Conservation (phyloP, 129 eudicot species). For the Chrysanthemum makinoi region DNA sequence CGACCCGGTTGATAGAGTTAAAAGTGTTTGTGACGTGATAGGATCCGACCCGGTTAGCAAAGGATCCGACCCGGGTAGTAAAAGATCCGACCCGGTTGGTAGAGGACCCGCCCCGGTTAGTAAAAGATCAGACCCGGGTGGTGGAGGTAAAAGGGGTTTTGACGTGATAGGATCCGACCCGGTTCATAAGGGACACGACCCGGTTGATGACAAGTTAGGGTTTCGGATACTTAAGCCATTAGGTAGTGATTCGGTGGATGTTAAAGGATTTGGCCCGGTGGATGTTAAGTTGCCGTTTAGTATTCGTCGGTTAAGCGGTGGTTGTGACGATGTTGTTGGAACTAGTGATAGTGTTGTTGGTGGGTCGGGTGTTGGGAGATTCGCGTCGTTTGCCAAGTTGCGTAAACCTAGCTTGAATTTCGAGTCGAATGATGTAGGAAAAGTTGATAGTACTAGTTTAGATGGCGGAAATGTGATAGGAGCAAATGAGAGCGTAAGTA, state of each 20-base stretch:
- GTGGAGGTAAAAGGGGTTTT: too few species aligned
- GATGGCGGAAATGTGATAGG: neutral
- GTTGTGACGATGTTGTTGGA: constrained; percentile 3
- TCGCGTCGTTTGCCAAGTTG: constrained; percentile 38
- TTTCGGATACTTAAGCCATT: constrained; percentile 35
- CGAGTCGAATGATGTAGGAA: constrained; percentile 31
- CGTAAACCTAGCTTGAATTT: constrained; percentile 39
- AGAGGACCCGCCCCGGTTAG: too few species aligned
- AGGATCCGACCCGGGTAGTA: constrained; percentile 3
- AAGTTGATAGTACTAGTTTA: neutral
- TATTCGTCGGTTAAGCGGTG: constrained; percentile 27
- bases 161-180: too few species aligned
- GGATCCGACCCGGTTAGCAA: too few species aligned
- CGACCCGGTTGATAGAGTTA: constrained; percentile 5
- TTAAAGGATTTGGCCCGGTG: constrained; percentile 5
- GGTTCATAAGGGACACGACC: too few species aligned
- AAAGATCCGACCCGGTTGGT: neutral
- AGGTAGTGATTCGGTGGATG: constrained; percentile 9
- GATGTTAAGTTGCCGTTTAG: constrained; percentile 45
- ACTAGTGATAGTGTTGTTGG: constrained; percentile 32
- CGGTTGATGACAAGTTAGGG: constrained; percentile 29
- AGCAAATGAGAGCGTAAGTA: neutral
- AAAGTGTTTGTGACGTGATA: too few species aligned
- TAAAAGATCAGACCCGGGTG: too few species aligned
- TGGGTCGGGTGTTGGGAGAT: constrained; percentile 34